These are phyloP conservation scores for Phaeolepiota aurea DNA, from an alignment of 768 basidiomycete species.

Conservation along the genomic window DNA sequence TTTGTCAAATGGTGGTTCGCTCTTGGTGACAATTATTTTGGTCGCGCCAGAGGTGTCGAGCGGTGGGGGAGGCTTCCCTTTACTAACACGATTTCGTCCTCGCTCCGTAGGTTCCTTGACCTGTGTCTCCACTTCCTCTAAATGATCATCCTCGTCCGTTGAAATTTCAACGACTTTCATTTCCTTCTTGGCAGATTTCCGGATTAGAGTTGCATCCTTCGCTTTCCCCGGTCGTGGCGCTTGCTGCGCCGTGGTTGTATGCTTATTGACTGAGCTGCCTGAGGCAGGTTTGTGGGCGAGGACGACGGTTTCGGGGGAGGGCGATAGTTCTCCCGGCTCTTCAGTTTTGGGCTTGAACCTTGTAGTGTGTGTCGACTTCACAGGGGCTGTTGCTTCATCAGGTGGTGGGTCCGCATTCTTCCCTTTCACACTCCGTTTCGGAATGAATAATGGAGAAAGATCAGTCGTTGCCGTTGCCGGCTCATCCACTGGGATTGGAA, in stretches of 20 bases:
- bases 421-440: slow-evolving; percentile 11
- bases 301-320: not conserved
- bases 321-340: slow-evolving; percentile 1
- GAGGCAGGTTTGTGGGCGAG: not conserved
- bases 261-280: not conserved
- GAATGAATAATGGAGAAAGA: slow-evolving; percentile 12
- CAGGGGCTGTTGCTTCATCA: too few species aligned
- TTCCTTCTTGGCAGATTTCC: slow-evolving; percentile 7
- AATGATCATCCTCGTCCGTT: slow-evolving; percentile 23
- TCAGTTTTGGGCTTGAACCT: not conserved
- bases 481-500: slow-evolving; percentile 9
- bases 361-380: not conserved
- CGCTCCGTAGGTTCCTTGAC: not conserved
- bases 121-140: slow-evolving; percentile 6
- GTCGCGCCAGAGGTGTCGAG: slow-evolving; percentile 1
- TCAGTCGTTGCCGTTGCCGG: slow-evolving; percentile 4
- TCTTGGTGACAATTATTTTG: slow-evolving; percentile 5
- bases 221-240: too few species aligned
- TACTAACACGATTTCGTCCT: too few species aligned
- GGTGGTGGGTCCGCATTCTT: too few species aligned
- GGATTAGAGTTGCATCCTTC: not conserved
- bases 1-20: not conserved
- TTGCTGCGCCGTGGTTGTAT: not conserved
- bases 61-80: not conserved
- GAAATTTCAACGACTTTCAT: slow-evolving; percentile 33